Evolutionary conservation across 2,329 filamentous ascomycete species (phyloP).

Genomic region (Xylaria sp.): DNA sequence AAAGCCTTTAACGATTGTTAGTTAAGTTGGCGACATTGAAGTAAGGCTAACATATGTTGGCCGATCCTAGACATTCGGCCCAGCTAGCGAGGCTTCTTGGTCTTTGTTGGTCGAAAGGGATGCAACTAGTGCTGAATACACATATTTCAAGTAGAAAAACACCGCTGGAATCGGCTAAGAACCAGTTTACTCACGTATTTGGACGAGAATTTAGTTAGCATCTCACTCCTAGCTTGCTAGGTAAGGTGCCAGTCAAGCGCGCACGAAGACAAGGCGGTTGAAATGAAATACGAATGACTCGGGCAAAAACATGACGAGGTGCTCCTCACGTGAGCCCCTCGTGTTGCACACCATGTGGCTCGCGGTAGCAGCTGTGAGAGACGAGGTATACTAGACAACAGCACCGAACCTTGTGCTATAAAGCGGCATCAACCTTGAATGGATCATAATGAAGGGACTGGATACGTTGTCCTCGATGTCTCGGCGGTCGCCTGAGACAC

Average conservation of each 20-base stretch:
- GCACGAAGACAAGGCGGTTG: not conserved
- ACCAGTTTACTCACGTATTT: not conserved
- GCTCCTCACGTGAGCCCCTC: not conserved
- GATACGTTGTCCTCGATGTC: not conserved
- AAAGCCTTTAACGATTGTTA: not conserved
- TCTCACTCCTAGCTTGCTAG: not conserved
- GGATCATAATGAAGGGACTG: not conserved
- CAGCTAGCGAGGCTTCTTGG: not conserved
- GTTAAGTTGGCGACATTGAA: not conserved
- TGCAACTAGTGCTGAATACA: not conserved
- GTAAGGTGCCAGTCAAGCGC: not conserved
- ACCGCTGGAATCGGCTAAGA: too few species aligned
- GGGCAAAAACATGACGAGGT: not conserved
- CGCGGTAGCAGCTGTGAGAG: not conserved
- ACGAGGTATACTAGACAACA: not conserved
- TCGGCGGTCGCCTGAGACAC: slow-evolving; percentile 3
- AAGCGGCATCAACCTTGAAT: not conserved
- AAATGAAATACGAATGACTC: not conserved
- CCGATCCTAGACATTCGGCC: not conserved
- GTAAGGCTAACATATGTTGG: not conserved
- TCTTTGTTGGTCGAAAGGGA: not conserved
- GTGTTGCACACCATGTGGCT: not conserved
- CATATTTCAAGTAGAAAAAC: not conserved
- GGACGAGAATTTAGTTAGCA: not conserved
- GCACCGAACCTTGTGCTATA: not conserved